Base-by-base conservation (phyloP, 1,284 basidiomycete species). In the Rhodotorula sp. region DNA sequence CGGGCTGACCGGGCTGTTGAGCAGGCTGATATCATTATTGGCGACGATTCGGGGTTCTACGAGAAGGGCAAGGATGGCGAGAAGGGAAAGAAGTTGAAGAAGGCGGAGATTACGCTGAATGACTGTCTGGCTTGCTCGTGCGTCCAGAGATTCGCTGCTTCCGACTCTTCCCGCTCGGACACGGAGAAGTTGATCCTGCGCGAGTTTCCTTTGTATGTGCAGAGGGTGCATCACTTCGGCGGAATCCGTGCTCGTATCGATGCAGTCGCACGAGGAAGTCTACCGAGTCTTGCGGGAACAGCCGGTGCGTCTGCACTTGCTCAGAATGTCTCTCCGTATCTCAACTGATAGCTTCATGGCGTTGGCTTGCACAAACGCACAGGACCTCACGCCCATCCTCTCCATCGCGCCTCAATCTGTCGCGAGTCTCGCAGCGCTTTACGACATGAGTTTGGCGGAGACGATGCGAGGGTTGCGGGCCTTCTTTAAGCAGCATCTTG, bases 211-310 rank as follows among this genome's bases (percentile, higher is more conserved):
- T 13, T 44, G 40, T 44, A 44, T n/a, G 11, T 34, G 4, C 75
- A 96, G 94, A 71, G 95, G 95, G 2, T 99, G 95, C 78, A 98
- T 99, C 77, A 99, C 95, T 2, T 96, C 94, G 58, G 95, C 95
- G 47, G 95, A 99, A 83, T 95, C 92, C 20, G 89, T 99, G 48
- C 86, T 99, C 68, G 96, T 99, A 79, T 94, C 92, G n/a, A 86
- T 96, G 70, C 96, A 99, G 81, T 95, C 92, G 22, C 94, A 97
- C 78, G 87, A 87, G 31, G 94, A 99, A 80, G 91, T 99, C 2
- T 85, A 94, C 54, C 85, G 85, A 61, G 89, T 91, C 75, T 84
- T 96, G 31, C 37, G 53, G 22, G 76, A 76, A 50, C 74, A 75
- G n/a, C 70, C 76, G 11, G 77, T 77, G 80, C 84, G 53, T 75